Evolutionary conservation across 2,329 filamentous ascomycete genomes (phyloP).

Genomic region (Fusarium xylarioides): DNA sequence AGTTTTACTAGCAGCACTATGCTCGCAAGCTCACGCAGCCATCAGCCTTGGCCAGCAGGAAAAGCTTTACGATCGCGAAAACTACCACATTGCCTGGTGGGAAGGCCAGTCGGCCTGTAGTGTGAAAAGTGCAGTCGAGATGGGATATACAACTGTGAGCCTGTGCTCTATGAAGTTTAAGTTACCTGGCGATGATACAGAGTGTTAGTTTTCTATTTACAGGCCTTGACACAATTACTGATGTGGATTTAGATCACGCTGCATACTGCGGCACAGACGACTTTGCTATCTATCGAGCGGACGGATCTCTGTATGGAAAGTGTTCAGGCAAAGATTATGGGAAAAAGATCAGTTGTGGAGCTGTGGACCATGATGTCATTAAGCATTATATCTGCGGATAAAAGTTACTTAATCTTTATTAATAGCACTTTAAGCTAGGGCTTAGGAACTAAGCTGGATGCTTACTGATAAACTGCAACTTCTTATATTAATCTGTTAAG

Average conservation of each 20-base stretch:
- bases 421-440: too few relatives aligned
- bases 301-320: not conserved
- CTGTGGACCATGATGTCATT: not conserved
- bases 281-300: not conserved
- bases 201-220: not conserved
- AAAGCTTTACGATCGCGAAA: not conserved
- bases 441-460: too few relatives aligned
- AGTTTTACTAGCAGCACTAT: not conserved
- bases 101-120: not conserved
- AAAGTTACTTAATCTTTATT: not conserved
- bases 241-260: not conserved
- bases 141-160: not conserved
- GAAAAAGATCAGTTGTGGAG: not conserved
- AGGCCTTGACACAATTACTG: accelerated
- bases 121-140: not conserved
- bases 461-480: not conserved
- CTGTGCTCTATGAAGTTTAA: not conserved
- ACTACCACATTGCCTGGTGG: not conserved
- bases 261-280: not conserved
- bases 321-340: not conserved
- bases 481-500: not conserved
- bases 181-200: not conserved
- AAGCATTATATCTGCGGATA: not conserved
- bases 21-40: not conserved
- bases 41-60: not conserved